phyloP scores from a whole-genome alignment of 2,329 filamentous ascomycete species.

The Alternaria longipes region DNA sequence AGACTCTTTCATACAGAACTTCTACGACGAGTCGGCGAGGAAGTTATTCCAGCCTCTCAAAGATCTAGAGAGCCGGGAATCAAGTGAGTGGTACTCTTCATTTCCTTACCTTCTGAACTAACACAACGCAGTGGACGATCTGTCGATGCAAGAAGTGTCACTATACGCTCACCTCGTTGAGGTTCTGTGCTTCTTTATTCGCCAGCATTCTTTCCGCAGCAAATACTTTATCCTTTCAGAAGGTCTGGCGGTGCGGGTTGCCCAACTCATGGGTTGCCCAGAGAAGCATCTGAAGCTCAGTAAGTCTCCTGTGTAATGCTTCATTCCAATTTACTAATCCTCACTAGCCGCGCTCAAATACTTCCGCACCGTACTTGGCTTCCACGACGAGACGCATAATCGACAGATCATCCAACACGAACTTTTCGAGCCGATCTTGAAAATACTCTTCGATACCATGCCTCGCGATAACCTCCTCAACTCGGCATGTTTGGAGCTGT shows the following conservation, averaged over 20 bases:
- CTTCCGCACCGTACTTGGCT: constrained; percentile 83
- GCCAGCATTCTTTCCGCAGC: constrained; percentile 85
- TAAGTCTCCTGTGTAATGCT: constrained; percentile 55
- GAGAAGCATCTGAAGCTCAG: constrained; percentile 94
- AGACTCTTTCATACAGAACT: constrained; percentile 83
- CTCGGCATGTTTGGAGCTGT: constrained; percentile 92
- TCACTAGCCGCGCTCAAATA: constrained; percentile 84
- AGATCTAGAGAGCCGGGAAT: constrained; percentile 73
- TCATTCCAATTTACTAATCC: constrained; percentile 19
- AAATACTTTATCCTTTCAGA: constrained; percentile 88
- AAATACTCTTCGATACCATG: constrained; percentile 85
- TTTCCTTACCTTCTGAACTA: constrained; percentile 19
- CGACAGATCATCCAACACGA: constrained; percentile 83
- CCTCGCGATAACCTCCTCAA: constrained; percentile 92
- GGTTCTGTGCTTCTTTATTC: constrained; percentile 91
- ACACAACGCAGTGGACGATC: constrained; percentile 68
- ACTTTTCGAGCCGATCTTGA: constrained; percentile 83
- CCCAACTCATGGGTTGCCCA: constrained; percentile 80
- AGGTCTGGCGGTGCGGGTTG: constrained; percentile 78
- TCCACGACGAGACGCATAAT: constrained; percentile 92
- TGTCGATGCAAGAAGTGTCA: constrained; percentile 85
- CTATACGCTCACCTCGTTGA: constrained; percentile 92
- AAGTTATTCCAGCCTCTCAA: constrained; percentile 88
- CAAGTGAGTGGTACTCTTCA: constrained; percentile 53
- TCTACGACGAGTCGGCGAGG: constrained; percentile 87